Percentiles rank a stretch among this genome's conserved stretches.
These are phyloP conservation scores for Auricularia sp. DNA, from an alignment of 768 basidiomycete species.

Conservation along the genomic window DNA sequence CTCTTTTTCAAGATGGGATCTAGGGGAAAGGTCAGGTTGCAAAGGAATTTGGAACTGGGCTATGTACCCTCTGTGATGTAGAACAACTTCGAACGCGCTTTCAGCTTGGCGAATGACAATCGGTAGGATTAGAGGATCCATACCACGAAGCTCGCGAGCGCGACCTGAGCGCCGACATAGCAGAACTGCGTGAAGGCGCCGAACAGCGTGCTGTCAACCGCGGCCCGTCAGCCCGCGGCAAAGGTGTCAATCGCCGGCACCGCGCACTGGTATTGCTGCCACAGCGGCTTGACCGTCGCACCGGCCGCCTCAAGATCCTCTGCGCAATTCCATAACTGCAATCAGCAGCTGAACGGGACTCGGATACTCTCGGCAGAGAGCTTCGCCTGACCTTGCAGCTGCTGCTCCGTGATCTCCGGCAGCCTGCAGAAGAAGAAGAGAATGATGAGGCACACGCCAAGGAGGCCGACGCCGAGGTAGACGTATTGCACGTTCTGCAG, in stretches of 20 bases:
- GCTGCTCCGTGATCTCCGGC: constrained; percentile 24
- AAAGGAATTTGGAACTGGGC: constrained; percentile 17
- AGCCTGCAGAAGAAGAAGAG: constrained; percentile 25
- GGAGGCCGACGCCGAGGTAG: constrained; percentile 24
- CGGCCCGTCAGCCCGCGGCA: not conserved
- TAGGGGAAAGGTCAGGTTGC: not conserved
- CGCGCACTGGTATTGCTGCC: constrained; percentile 22
- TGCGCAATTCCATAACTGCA: not conserved
- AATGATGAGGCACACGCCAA: constrained; percentile 20
- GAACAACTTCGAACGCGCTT: not conserved
- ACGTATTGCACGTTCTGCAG: constrained; percentile 20
- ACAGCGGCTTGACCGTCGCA: constrained; percentile 17
- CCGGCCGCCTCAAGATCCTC: not conserved
- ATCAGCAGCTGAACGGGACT: too few relatives aligned
- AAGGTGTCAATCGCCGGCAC: not conserved
- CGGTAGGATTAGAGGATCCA: not conserved
- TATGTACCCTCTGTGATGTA: not conserved
- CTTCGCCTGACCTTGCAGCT: constrained; percentile 6
- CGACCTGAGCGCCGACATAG: constrained; percentile 10
- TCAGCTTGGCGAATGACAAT: too few relatives aligned
- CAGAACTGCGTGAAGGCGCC: not conserved
- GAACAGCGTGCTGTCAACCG: not conserved
- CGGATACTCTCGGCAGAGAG: too few relatives aligned
- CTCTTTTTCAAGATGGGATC: constrained; percentile 15
- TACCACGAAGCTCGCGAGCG: constrained; percentile 21